Evolutionary conservation across 2,329 filamentous ascomycete genomes (phyloP), one percentile per base, ranked within the genome.

Genomic region (Dactylellina leptospora): DNA sequence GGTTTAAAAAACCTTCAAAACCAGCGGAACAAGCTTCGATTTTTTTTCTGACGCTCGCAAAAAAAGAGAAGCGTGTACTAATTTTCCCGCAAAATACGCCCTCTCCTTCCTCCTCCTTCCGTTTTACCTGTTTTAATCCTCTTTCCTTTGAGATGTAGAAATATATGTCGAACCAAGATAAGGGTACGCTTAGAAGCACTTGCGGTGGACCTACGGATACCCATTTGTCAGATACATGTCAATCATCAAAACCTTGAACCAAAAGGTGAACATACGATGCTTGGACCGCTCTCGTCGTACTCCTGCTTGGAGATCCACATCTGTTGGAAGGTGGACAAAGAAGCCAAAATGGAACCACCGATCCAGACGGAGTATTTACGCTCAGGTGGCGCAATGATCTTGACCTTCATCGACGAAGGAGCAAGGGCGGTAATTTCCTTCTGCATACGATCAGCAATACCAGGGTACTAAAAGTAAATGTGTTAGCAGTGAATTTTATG

Each of bases 291-390:
- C 92, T 97, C 95, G 87, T 99, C 95, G 89, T 97, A 97, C 88
- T 97, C 93, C 87, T 99, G 95, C 92, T 99, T 99, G 80, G 95
- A 99, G 89, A 99, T 97, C 95, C 95, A 99, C 95, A 99, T 99
- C 87, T 99, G 95, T 88, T 99, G 95, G 93, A 99, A 99, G 84
- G 95, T 99, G 79, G 95, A 99, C 80, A 99, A 91, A 76, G 95
- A 99, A 79, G 95, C 95, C 81, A 99, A 86, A 85, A 99, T 99
- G 84, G 95, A 99, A 88, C 95, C 95, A 95, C 95, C 95, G 83
- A 99, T 99, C 95, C 95, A 99, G 87, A 99, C 95, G 76, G 95
- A 97, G 92, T 99, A 99, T 89, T 99, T 99, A 85, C 95, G 92
- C 91, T 99, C 95, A 78, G 95, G 95, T 79, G 95, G 95, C 85